phyloP scores from a whole-genome alignment of 2,329 filamentous ascomycete species.

The Chaetomiaceae sp. region DNA sequence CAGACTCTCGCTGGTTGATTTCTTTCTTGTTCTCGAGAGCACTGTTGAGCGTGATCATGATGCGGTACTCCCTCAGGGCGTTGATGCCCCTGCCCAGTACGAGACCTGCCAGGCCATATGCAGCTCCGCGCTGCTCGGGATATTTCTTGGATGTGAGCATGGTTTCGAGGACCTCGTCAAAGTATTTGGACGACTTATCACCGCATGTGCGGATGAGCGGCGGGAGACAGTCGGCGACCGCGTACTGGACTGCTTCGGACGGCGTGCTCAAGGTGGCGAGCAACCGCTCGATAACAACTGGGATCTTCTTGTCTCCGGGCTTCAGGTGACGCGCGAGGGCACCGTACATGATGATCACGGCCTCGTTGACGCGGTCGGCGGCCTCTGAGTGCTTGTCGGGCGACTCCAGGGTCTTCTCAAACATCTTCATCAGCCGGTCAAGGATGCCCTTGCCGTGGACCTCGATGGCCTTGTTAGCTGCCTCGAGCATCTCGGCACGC shows the following conservation, averaged over 20 bases:
- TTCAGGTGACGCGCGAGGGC: constrained; percentile 84
- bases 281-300: constrained; percentile 80
- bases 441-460: constrained; percentile 76
- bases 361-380: constrained; percentile 89
- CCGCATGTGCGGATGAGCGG: constrained; percentile 79
- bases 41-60: constrained; percentile 73
- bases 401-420: constrained; percentile 81
- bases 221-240: constrained; percentile 88
- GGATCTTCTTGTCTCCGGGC: constrained; percentile 78
- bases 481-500: constrained; percentile 85
- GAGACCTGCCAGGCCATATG: constrained; percentile 89
- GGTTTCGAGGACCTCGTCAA: constrained; percentile 73
- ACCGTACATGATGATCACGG: constrained; percentile 95
- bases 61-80: constrained; percentile 75
- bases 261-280: constrained; percentile 86
- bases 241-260: constrained; percentile 94
- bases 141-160: constrained; percentile 88
- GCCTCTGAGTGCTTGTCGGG: constrained; percentile 76
- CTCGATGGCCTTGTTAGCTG: constrained; percentile 75
- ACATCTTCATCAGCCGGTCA: constrained; percentile 85
- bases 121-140: constrained; percentile 85
- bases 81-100: constrained; percentile 82
- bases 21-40: constrained; percentile 97
- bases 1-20: constrained; percentile 78
- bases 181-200: constrained; percentile 73